These are phyloP conservation scores for Tulasnella sp. DNA, from an alignment of 768 basidiomycete genomes.

Conservation along the genomic window DNA sequence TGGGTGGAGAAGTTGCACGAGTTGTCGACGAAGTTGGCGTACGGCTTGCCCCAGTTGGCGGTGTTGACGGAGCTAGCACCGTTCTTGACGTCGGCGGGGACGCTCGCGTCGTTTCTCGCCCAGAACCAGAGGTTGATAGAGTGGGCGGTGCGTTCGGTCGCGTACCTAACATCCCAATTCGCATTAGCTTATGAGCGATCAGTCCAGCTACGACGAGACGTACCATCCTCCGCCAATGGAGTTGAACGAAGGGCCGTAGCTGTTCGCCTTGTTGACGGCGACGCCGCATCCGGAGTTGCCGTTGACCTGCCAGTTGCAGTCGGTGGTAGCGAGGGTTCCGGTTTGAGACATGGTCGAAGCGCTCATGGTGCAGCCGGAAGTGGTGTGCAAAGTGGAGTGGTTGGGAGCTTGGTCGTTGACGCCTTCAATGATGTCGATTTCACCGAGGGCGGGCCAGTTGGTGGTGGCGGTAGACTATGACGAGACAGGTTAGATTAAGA, in stretches of 20 bases:
- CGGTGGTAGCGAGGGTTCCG: constrained; percentile 20
- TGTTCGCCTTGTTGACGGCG: constrained; percentile 11
- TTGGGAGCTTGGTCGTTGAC: constrained; percentile 15
- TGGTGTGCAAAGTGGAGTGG: constrained; percentile 12
- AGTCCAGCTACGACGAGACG: neutral
- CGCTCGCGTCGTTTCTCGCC: constrained; percentile 10
- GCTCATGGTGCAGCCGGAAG: constrained; percentile 44
- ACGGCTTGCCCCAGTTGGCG: constrained; percentile 16
- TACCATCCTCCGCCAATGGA: constrained; percentile 14
- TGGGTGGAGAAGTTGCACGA: constrained; percentile 14
- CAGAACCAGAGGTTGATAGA: constrained; percentile 15
- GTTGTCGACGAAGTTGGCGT: constrained; percentile 15
- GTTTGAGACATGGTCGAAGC: constrained; percentile 30
- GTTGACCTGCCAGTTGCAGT: constrained; percentile 16
- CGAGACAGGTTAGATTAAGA: constrained; percentile 19
- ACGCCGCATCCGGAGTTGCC: constrained; percentile 16
- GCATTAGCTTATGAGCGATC: neutral
- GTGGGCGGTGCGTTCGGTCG: constrained; percentile 14
- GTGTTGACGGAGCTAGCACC: constrained; percentile 9
- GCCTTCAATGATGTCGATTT: constrained; percentile 26
- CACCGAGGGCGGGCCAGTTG: constrained; percentile 38
- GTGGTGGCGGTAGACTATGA: constrained; percentile 16
- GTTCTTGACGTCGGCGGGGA: constrained; percentile 12
- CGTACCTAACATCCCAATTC: constrained; percentile 9
- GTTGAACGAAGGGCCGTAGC: constrained; percentile 16